Evolutionary conservation across 23 red algal species (phyloP), one percentile per base, ranked within the genome.

Genomic region (Agarophyton chilense): DNA sequence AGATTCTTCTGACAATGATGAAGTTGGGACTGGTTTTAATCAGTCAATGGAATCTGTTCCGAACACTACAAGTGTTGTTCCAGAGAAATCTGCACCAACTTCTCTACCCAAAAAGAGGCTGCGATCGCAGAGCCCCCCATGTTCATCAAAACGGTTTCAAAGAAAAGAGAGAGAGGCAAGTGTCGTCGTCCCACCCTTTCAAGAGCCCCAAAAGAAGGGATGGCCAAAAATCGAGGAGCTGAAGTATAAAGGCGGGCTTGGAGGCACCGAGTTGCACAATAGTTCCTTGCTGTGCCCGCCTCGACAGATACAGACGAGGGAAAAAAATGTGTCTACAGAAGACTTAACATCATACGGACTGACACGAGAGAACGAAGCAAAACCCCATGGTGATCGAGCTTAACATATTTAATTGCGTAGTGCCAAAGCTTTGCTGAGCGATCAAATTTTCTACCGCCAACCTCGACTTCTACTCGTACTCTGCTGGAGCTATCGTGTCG

Each of bases 401-500:
- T 35, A 10, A 76, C 1, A 53, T 31, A 32, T 49, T 2, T 45
- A 26, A 9, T 22, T 22, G 1, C 41, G 13, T 12, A 22, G 29
- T 52, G 17, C 1, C 1, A 51, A 76, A 46, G 29, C 29, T 36
- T 51, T 53, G 33, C 8, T 22, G 68, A 45, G 42, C 16, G 42
- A 44, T 11, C 64, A 0, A 72, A 6, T 40, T 40, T 21, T 34
- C 7, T 10, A 34, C 16, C 31, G 28, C 8, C 1, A 33, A 52
- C 24, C 12, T 39, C 45, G 51, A 16, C 6, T 33, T 71, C 75
- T 89, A 89, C 57, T 89, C 85, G 53, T 89, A 89, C 28, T 89
- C 85, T 61, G 71, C 67, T 4, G 85, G 85, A 2, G 54, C 54
- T 47, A 99, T 95, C 42, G 93, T 92, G 73, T 99, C 97, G 66